Percentiles rank a stretch among this genome's conserved stretches.
Evolutionary conservation across 352 stramenopile species (phyloP).

Genomic region (Pythium scleroteichum): DNA sequence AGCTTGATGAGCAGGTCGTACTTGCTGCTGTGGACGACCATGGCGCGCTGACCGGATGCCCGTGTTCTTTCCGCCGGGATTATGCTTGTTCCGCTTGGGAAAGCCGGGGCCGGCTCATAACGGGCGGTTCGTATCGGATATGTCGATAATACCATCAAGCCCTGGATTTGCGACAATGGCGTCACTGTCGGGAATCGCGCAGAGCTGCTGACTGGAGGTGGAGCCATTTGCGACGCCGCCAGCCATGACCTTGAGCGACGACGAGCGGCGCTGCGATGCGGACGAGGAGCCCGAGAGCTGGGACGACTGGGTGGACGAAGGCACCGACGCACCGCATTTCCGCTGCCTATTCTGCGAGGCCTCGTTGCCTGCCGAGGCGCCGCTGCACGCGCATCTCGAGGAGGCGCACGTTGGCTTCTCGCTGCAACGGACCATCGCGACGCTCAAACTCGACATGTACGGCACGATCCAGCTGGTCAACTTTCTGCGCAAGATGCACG

Average conservation of each 20-base stretch:
- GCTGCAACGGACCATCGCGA: slow-evolving; percentile 49
- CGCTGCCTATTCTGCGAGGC: slow-evolving; percentile 69
- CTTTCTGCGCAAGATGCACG: slow-evolving; percentile 55
- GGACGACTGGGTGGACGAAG: slow-evolving; percentile 87
- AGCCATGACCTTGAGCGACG: slow-evolving; percentile 17
- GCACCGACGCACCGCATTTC: slow-evolving; percentile 40
- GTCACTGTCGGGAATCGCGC: slow-evolving; percentile 2
- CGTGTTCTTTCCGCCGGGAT: no score
- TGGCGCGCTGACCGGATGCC: neutral
- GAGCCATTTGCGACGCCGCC: neutral
- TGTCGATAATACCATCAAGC: neutral
- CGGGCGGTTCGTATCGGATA: slow-evolving; percentile 1
- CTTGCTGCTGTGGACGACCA: slow-evolving; percentile 84
- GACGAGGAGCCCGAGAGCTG: slow-evolving; percentile 55
- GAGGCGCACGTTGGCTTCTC: slow-evolving; percentile 60
- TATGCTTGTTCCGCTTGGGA: no score
- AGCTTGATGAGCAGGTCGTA: slow-evolving; percentile 91
- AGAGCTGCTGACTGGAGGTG: slow-evolving; percentile 11
- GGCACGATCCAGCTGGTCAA: slow-evolving; percentile 80
- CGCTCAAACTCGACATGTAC: slow-evolving; percentile 71
- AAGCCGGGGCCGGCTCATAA: no score
- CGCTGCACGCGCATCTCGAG: slow-evolving; percentile 62
- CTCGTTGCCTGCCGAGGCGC: slow-evolving; percentile 44
- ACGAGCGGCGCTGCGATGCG: slow-evolving; percentile 21
- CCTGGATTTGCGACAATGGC: neutral